A percentile compares a stretch with the other conserved stretches of the same genome.
phyloP scores from a whole-genome alignment of 140 eudicot genomes.

The Ambrosia hybrid region DNA sequence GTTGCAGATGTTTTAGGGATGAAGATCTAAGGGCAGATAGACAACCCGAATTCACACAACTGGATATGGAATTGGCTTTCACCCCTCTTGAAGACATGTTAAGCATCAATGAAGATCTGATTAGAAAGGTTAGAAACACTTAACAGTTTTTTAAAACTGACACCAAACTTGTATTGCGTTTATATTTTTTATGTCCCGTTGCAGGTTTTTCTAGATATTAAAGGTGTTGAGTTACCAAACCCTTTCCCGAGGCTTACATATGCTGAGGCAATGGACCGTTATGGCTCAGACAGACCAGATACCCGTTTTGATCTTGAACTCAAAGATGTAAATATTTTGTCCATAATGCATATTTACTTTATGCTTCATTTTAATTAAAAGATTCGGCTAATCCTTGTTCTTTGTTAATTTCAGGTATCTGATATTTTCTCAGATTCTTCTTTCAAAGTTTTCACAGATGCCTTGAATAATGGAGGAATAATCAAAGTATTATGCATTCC shows the following conservation, averaged over 20 bases:
- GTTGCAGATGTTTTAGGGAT: constrained; percentile 91
- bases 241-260: constrained; percentile 96
- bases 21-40: constrained; percentile 98
- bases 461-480: constrained; percentile 66
- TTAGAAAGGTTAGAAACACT: constrained; percentile 68
- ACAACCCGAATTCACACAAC: constrained; percentile 96
- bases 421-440: constrained; percentile 64
- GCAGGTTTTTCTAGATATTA: constrained; percentile 85
- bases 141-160: too few relatives aligned
- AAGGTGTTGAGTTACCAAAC: constrained; percentile 80
- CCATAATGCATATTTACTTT: not conserved
- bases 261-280: constrained; percentile 87
- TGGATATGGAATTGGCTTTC: constrained; percentile 96
- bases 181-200: constrained; percentile 2
- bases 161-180: too few relatives aligned
- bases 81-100: constrained; percentile 94
- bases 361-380: not conserved
- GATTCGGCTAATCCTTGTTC: constrained; percentile 3
- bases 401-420: constrained; percentile 63
- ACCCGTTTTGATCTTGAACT: constrained; percentile 83
- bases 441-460: constrained; percentile 84
- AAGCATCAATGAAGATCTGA: constrained; percentile 88
- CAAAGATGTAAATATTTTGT: constrained; percentile 60
- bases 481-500: constrained; percentile 78
- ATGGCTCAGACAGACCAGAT: constrained; percentile 97